Evolutionary conservation across 192 early-diverging fungal genomes (phyloP), one percentile per base, ranked within the genome.

Genomic region (Linnemannia exigua): DNA sequence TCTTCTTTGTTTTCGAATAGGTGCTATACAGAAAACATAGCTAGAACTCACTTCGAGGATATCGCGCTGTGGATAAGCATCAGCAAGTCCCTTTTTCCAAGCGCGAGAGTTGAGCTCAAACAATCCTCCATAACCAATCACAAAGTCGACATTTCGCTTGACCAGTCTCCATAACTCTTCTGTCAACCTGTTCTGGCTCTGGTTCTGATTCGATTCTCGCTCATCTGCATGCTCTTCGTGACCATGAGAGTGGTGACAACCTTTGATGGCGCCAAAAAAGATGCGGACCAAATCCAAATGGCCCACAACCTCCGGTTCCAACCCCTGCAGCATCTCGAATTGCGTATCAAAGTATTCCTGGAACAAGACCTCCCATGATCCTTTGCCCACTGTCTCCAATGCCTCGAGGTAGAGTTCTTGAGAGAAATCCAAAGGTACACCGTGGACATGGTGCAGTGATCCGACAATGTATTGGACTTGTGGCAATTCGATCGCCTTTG

Each of bases 241-340:
- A 17, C 28, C 15, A n/a, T 72, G 71, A 44, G n/a, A 25, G 19
- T 74, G 72, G 22, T 74, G 50, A 37, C 38, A 31, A 47, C 72
- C 70, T 52, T 76, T 75, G 12, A 80, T 72, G 31, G 79, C 77
- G 46, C 77, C 90, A 19, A 94, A 90, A 89, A 94, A 99, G 37
- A 98, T 95, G 28, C 97, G 91, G 5, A 98, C 91, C 68, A 99
- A 88, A 83, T 99, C 98, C 89, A 99, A 97, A 87, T 99, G 98
- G 0, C 97, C 98, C n/a, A 99, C 89, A 0, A 99, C 95, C 19
- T 91, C 89, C 1, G 98, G 97, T 76, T 96, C 83, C 3, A 98
- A 77, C 25, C 74, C 87, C 15, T 87, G 79, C 6, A 99, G 77
- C 91, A 99, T 90, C 12, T 93, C 89, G 66, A 90, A 94, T 87